Evolutionary conservation across 1,284 basidiomycete species (phyloP), one percentile per base, ranked within the genome.

Genomic region (Naganishia liquefaciens): DNA sequence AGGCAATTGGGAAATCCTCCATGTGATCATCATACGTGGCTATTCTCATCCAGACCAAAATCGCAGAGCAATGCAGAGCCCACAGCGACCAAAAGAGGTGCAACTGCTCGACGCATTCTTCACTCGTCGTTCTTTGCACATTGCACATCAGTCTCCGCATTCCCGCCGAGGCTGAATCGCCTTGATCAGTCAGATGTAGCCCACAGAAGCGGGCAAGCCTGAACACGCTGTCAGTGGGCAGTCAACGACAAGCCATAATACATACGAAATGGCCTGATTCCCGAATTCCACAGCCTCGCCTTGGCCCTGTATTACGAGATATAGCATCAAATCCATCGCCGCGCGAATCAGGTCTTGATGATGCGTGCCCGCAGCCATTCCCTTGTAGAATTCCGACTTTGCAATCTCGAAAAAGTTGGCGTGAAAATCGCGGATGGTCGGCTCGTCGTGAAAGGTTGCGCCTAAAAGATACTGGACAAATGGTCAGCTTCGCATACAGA

Each of bases 11-110:
- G n/a, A 60, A 60, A 9, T 49, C 33, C 9, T 21, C n/a, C n/a
- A n/a, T 19, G 23, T 60, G 57, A 49, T 27, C 39, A 11, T 60
- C 57, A 40, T 50, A 60, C 46, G 57, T 46, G 21, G 57, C 49
- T 13, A 49, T 46, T 17, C 57, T 46, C 27, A 39, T 30, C 57
- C 57, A 60, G 11, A 49, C 57, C 30, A 60, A 27, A 27, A 60
- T 60, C 21, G 33, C 27, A 23, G 46, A 60, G 39, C 57, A 60
- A 27, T 60, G 46, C 57, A 60, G 40, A 7, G 44, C 50, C 57
- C 57, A 60, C n/a, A 60, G 28, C 46, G 46, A 50, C 57, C 57
- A 60, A 25, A 60, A 60, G 21, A 60, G 57, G 28, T 60, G 57
- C 57, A 60, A 40, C 9, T 46, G 57, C n/a, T 60, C 33, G 9